Conservation (phyloP, 2,329 filamentous ascomycete genomes). For the Chaetothyriales sp. region DNA sequence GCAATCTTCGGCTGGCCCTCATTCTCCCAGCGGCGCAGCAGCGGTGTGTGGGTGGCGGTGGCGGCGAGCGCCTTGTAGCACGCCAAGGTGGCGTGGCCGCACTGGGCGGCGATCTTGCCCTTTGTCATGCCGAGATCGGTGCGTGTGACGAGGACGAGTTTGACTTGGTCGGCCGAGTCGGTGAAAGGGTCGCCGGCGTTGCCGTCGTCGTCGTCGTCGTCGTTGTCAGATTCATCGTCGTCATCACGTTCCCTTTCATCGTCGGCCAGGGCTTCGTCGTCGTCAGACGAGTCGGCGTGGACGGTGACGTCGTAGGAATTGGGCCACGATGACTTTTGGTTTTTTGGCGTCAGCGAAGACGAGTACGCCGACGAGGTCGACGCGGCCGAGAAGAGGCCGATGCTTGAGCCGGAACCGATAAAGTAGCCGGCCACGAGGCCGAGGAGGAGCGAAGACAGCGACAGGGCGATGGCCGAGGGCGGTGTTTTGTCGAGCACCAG, state of each 20-base stretch:
- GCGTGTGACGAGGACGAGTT: slow-evolving; percentile 80
- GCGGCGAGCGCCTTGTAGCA: slow-evolving; percentile 77
- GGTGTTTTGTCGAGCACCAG: slow-evolving; percentile 11
- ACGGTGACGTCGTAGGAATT: slow-evolving; percentile 42
- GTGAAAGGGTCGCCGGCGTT: slow-evolving; percentile 25
- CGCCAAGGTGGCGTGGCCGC: slow-evolving; percentile 86
- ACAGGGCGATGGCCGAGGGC: slow-evolving; percentile 14
- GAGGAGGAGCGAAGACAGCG: slow-evolving; percentile 26
- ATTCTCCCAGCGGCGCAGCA: slow-evolving; percentile 75
- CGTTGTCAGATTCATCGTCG: slow-evolving; percentile 19
- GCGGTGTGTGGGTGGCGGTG: slow-evolving; percentile 38
- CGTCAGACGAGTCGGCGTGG: slow-evolving; percentile 30
- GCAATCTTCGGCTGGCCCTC: slow-evolving; percentile 87
- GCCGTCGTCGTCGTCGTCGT: slow-evolving; percentile 41
- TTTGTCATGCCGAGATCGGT: slow-evolving; percentile 97
- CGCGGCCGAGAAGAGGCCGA: slow-evolving; percentile 56
- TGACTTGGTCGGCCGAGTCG: slow-evolving; percentile 62
- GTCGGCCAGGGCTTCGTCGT: slow-evolving; percentile 19
- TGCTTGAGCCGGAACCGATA: slow-evolving; percentile 47
- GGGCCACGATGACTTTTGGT: slow-evolving; percentile 26
- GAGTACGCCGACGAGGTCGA: slow-evolving; percentile 11
- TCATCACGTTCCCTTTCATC: slow-evolving; percentile 2
- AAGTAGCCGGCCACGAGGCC: slow-evolving; percentile 68
- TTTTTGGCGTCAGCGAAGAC: background rate
- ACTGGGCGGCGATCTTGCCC: slow-evolving; percentile 97